Evolutionary conservation across 1,284 basidiomycete species (phyloP).

Genomic region (Inonotus hispidus): DNA sequence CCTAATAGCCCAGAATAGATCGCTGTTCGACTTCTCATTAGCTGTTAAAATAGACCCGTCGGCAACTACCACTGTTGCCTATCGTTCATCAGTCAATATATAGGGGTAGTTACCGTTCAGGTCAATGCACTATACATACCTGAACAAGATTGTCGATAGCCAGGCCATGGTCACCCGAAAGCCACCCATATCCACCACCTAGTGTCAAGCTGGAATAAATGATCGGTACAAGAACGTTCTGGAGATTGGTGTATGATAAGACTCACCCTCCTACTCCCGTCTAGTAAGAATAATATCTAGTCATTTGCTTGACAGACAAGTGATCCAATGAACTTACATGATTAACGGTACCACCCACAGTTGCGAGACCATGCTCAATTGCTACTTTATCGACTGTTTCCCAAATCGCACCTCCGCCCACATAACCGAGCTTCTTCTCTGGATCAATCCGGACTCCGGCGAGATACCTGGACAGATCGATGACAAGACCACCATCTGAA

Average conservation of each 20-base stretch:
- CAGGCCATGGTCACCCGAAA: slow-evolving; percentile 45
- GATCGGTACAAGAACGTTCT: background rate
- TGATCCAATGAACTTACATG: slow-evolving; percentile 35
- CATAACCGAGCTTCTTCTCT: slow-evolving; percentile 37
- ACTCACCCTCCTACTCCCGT: slow-evolving; percentile 51
- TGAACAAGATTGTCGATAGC: slow-evolving; percentile 50
- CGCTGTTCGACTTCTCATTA: slow-evolving; percentile 38
- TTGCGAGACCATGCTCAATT: slow-evolving; percentile 43
- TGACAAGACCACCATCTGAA: slow-evolving; percentile 45
- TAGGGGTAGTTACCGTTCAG: background rate
- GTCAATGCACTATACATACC: slow-evolving; percentile 25
- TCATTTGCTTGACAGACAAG: slow-evolving; percentile 2
- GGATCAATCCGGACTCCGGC: slow-evolving; percentile 38
- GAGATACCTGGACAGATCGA: slow-evolving; percentile 48
- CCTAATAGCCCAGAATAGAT: slow-evolving; percentile 55
- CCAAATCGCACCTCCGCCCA: slow-evolving; percentile 52
- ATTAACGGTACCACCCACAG: slow-evolving; percentile 50
- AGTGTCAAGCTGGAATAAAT: slow-evolving; percentile 38
- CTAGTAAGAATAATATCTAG: slow-evolving; percentile 23
- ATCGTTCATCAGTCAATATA: background rate
- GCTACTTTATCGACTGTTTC: slow-evolving; percentile 43
- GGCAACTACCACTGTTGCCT: slow-evolving; percentile 50
- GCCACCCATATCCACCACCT: slow-evolving; percentile 56
- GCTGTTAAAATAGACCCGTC: slow-evolving; percentile 42
- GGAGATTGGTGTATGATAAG: background rate